Evolutionary conservation across 2,329 filamentous ascomycete genomes (phyloP).

Genomic region (Myriosclerotinia duriaeana): DNA sequence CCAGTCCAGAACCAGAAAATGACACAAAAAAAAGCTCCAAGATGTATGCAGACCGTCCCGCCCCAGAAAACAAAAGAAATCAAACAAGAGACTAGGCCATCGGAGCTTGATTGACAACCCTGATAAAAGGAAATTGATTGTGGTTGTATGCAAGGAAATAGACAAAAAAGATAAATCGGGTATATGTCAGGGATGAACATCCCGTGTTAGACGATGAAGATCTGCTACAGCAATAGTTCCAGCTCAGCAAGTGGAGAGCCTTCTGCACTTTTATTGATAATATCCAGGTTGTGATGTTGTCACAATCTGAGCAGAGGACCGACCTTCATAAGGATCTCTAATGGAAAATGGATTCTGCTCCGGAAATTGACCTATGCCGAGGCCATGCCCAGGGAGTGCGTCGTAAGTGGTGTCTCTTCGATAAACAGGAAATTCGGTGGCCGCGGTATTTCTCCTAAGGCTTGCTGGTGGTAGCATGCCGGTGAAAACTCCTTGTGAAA

Average conservation of each 20-base stretch:
- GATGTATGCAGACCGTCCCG: not conserved
- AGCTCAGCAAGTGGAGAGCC: not conserved
- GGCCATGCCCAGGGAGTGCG: not conserved
- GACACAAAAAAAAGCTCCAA: not conserved
- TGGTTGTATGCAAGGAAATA: conserved; percentile 1
- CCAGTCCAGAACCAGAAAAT: conserved; percentile 4
- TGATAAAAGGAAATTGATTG: not conserved
- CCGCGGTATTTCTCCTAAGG: not conserved
- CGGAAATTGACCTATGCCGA: conserved; percentile 13
- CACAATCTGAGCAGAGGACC: conserved; percentile 9
- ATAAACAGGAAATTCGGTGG: not conserved
- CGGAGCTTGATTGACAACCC: not conserved
- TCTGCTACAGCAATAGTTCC: no score
- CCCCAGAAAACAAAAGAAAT: not conserved
- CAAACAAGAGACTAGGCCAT: not conserved
- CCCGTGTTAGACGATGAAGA: not conserved
- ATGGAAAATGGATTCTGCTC: conserved; percentile 10
- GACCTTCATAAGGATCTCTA: conserved; percentile 13
- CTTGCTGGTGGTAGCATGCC: conserved; percentile 17
- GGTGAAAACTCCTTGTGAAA: not conserved
- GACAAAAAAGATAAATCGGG: not conserved
- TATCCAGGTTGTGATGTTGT: conserved; percentile 15
- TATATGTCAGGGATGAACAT: not conserved
- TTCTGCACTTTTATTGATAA: not conserved
- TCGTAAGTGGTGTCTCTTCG: conserved; percentile 18